phyloP scores from a whole-genome alignment of 2,329 filamentous ascomycete genomes.

The Gnomoniopsis sp. region DNA sequence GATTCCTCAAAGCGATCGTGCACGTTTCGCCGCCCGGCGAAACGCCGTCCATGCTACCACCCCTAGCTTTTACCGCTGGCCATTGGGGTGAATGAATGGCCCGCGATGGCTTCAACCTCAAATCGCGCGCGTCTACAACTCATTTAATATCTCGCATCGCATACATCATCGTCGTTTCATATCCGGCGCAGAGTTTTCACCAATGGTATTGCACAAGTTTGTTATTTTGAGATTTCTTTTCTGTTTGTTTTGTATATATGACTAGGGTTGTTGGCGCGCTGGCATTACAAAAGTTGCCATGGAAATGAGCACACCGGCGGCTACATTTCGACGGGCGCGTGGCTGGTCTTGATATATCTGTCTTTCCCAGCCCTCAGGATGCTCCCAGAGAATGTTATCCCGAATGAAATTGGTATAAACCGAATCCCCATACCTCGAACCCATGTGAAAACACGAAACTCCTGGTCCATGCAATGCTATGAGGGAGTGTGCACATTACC shows the following conservation, averaged over 20 bases:
- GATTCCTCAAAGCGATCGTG: not conserved
- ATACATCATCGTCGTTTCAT: not conserved
- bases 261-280: conserved; percentile 5
- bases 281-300: conserved; percentile 1
- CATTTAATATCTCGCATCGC: not conserved
- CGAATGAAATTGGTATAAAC: conserved; percentile 9
- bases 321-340: not conserved
- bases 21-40: conserved; percentile 1
- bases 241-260: conserved; percentile 7
- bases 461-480: conserved; percentile 6
- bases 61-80: conserved; percentile 9
- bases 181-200: not conserved
- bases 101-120: conserved; percentile 14
- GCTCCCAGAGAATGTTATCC: not conserved
- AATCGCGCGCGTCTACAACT: conserved; percentile 15
- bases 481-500: not conserved
- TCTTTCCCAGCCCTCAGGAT: not conserved
- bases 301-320: conserved; percentile 4
- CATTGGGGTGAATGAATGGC: not conserved
- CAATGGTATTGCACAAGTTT: not conserved
- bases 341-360: not conserved
- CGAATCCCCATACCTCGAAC: not conserved
- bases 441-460: conserved; percentile 1
- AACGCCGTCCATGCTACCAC: conserved; percentile 4
- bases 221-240: not conserved